A percentile compares a stretch with the other conserved stretches of the same genome.
phyloP scores from a whole-genome alignment of 179 eudicot species.

The Heliamphora pulchella region DNA sequence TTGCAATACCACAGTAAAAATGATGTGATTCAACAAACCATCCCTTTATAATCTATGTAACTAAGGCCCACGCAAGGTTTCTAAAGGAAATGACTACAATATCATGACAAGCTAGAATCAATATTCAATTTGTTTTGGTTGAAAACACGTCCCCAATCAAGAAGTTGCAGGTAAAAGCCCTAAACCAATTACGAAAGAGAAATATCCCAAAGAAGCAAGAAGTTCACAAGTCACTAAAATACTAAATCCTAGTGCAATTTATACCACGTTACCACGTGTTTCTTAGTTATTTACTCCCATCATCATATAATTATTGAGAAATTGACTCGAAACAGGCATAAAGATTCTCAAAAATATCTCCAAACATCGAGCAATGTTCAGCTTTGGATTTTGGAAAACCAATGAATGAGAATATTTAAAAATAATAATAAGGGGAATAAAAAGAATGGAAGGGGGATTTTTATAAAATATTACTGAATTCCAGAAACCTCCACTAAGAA shows the following conservation, averaged over 20 bases:
- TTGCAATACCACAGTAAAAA: background rate
- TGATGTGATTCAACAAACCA: background rate
- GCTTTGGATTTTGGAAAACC: background rate
- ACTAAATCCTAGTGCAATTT: background rate
- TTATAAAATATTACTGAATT: background rate
- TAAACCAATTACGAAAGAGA: background rate
- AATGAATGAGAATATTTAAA: background rate
- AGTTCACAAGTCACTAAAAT: background rate
- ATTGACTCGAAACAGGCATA: background rate
- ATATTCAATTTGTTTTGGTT: too few species aligned
- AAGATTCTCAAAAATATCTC: background rate
- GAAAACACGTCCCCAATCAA: background rate
- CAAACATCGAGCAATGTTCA: background rate
- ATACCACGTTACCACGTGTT: background rate
- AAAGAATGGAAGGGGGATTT: background rate
- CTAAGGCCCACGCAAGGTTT: too few species aligned
- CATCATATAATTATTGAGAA: background rate
- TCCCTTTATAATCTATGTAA: too few species aligned
- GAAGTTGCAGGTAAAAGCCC: background rate
- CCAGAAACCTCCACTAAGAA: too few species aligned
- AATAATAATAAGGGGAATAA: background rate
- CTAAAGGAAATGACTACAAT: too few species aligned
- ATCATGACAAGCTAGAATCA: too few species aligned
- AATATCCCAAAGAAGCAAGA: background rate
- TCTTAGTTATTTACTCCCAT: background rate